Evolutionary conservation across 371 early-diverging fungal species (phyloP).

Genomic region (Mortierella sp.): DNA sequence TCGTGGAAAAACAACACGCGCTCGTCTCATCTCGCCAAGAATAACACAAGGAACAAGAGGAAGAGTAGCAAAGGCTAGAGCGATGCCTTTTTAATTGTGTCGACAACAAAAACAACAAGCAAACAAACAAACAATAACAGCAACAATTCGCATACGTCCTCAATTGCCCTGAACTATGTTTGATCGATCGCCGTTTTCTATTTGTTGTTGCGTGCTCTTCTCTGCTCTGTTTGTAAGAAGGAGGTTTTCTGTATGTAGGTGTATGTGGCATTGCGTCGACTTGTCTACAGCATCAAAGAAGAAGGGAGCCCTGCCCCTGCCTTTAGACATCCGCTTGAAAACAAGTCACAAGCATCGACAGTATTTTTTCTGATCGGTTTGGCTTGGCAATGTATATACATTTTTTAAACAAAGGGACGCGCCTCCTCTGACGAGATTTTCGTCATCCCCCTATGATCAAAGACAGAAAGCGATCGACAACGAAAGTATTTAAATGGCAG

Average conservation of each 20-base stretch:
- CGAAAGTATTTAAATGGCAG: not conserved
- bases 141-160: not conserved
- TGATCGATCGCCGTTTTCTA: constrained; percentile 1
- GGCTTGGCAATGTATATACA: not conserved
- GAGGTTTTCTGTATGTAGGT: not conserved
- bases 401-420: not conserved
- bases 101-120: not conserved
- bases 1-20: not conserved
- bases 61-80: not conserved
- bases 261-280: not conserved
- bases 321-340: not conserved
- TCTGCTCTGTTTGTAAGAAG: not conserved
- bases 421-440: constrained; percentile 11
- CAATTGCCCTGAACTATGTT: not conserved
- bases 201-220: not conserved
- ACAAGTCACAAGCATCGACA: not conserved
- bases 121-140: no score
- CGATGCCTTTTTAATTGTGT: not conserved
- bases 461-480: not conserved
- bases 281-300: not conserved
- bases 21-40: not conserved
- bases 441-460: not conserved
- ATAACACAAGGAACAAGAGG: not conserved
- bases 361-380: not conserved
- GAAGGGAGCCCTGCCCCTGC: not conserved